Conservation (phyloP, 2,329 filamentous ascomycete species). For the Trichoderma sp. region DNA sequence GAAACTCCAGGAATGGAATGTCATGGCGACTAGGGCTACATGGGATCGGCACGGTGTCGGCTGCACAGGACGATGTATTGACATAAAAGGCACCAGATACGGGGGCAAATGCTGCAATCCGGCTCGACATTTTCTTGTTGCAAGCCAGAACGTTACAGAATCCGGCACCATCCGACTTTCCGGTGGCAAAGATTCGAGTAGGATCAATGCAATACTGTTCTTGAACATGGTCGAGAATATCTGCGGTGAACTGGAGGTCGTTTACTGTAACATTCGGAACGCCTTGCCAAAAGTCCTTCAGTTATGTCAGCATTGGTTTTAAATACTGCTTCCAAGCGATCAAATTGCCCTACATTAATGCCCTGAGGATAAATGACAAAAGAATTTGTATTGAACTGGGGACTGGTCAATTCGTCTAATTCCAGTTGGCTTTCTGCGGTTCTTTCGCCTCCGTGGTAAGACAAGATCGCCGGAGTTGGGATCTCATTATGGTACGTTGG, state of each 20-base stretch:
- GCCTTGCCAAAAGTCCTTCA: background rate
- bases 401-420: background rate
- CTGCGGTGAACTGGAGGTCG: background rate
- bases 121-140: background rate
- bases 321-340: no score
- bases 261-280: background rate
- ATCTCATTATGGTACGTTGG: background rate
- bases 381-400: background rate
- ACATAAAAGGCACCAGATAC: conserved; percentile 4
- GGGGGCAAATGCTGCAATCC: background rate
- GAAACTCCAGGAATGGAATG: conserved; percentile 2
- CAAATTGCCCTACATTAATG: background rate
- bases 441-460: background rate
- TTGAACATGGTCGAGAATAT: conserved; percentile 2
- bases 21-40: background rate
- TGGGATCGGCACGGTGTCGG: background rate
- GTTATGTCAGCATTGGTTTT: background rate
- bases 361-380: conserved; percentile 1
- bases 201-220: background rate
- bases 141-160: conserved; percentile 2
- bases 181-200: background rate
- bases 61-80: background rate
- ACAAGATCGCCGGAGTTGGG: background rate
- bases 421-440: background rate
- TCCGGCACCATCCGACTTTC: conserved; percentile 1